Evolutionary conservation across 495 filamentous ascomycete genomes (phyloP).

Genomic region (Lasiosphaeris hirsuta): DNA sequence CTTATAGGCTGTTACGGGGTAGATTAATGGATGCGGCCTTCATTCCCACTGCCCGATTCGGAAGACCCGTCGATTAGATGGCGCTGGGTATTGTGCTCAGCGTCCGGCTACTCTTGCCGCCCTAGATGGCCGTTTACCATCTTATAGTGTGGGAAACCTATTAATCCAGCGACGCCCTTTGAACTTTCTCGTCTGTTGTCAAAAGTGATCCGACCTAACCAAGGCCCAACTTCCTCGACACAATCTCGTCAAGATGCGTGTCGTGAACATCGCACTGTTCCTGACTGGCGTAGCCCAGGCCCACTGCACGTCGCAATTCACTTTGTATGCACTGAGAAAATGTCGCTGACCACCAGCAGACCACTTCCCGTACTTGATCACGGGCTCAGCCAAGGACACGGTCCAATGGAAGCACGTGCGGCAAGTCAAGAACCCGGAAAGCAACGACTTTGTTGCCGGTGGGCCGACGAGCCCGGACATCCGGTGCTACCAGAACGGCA

Average conservation of each 20-base stretch:
- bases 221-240: neutral
- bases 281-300: slow-evolving; percentile 8
- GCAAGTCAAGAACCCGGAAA: slow-evolving; percentile 45
- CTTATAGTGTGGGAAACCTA: neutral
- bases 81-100: neutral
- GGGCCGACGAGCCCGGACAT: slow-evolving; percentile 36
- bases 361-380: slow-evolving; percentile 35
- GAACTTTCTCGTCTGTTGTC: neutral
- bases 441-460: slow-evolving; percentile 39
- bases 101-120: neutral
- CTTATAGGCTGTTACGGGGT: neutral
- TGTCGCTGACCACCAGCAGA: slow-evolving; percentile 16
- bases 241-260: slow-evolving; percentile 3
- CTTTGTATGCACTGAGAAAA: neutral
- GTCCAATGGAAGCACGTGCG: slow-evolving; percentile 40
- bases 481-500: slow-evolving; percentile 38
- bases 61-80: neutral
- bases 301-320: neutral
- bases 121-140: neutral
- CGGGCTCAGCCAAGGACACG: slow-evolving; percentile 28
- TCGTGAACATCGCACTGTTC: slow-evolving; percentile 3
- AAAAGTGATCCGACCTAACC: neutral
- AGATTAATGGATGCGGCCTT: neutral
- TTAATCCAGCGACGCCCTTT: neutral
- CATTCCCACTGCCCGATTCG: neutral